Conservation (phyloP, 352 stramenopile species). For the Phytophthora pini region DNA sequence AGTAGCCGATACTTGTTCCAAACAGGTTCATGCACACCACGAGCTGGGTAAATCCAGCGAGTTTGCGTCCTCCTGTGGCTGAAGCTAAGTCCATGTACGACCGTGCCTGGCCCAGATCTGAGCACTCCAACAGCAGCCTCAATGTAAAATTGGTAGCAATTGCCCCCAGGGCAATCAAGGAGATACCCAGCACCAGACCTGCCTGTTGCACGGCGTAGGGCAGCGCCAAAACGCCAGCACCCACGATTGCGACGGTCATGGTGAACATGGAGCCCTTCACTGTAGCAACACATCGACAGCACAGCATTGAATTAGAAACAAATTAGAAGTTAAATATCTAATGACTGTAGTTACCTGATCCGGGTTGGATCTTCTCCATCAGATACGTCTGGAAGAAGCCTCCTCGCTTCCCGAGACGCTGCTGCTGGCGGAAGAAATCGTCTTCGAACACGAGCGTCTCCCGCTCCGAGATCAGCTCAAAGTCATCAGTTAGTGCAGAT, state of each 20-base stretch:
- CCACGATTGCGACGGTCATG: slow-evolving; percentile 89
- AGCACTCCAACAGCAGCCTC: slow-evolving; percentile 78
- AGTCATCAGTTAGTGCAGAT: slow-evolving; percentile 41
- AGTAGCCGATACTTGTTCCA: slow-evolving; percentile 84
- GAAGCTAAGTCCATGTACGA: slow-evolving; percentile 88
- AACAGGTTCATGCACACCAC: slow-evolving; percentile 90
- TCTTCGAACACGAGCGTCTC: slow-evolving; percentile 86
- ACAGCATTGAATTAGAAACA: slow-evolving; percentile 2
- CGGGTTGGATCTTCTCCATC: slow-evolving; percentile 84
- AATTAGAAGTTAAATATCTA: not conserved
- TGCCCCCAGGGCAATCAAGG: slow-evolving; percentile 70
- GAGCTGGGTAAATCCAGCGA: slow-evolving; percentile 78
- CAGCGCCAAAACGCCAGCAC: slow-evolving; percentile 80
- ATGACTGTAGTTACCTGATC: slow-evolving; percentile 58
- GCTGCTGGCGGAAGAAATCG: slow-evolving; percentile 49
- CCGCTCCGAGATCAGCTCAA: slow-evolving; percentile 74
- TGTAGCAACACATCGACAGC: slow-evolving; percentile 23
- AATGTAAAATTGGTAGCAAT: slow-evolving; percentile 87
- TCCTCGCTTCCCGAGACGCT: slow-evolving; percentile 35
- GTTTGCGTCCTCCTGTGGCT: slow-evolving; percentile 63
- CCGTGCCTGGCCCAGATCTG: slow-evolving; percentile 69
- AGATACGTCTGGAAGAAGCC: slow-evolving; percentile 79
- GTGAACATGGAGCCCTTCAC: slow-evolving; percentile 93
- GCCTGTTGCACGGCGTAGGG: slow-evolving; percentile 83
- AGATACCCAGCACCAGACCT: slow-evolving; percentile 74